phyloP scores from a whole-genome alignment of 2,329 filamentous ascomycete species.

The Colletotrichum sp. region DNA sequence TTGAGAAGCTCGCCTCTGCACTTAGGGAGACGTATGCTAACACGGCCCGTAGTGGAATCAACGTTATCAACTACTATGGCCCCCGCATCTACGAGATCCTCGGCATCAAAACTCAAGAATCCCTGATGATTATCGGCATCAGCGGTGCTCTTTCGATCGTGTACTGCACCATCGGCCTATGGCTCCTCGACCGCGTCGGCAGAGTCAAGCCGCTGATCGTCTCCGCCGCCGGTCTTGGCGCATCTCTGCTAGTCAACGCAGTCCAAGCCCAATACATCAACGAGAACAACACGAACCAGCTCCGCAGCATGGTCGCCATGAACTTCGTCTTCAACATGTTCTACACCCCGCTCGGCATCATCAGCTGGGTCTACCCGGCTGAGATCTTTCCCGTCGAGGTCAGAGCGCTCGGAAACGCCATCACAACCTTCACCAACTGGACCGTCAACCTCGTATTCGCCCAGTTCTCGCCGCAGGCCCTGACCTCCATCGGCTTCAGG shows the following conservation, averaged over 20 bases:
- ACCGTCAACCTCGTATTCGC: conserved; percentile 47
- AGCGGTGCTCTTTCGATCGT: conserved; percentile 53
- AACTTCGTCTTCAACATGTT: conserved; percentile 38
- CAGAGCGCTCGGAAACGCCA: conserved; percentile 31
- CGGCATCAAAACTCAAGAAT: conserved; percentile 45
- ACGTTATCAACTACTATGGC: conserved; percentile 44
- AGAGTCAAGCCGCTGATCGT: conserved; percentile 53
- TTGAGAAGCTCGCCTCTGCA: not conserved
- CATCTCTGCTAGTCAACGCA: conserved; percentile 30
- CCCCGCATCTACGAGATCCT: conserved; percentile 46
- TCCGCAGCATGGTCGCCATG: conserved; percentile 34
- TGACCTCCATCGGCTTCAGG: conserved; percentile 45
- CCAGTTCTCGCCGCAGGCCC: conserved; percentile 51
- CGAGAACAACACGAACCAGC: conserved; percentile 25
- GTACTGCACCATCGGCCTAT: conserved; percentile 51
- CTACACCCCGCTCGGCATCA: conserved; percentile 44
- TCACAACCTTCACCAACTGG: conserved; percentile 35
- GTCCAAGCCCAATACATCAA: conserved; percentile 30
- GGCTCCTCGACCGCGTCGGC: conserved; percentile 49
- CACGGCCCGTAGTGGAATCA: conserved; percentile 23
- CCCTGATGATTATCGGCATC: conserved; percentile 56
- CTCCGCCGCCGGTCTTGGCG: conserved; percentile 32
- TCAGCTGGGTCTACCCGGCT: conserved; percentile 42
- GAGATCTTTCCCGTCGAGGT: conserved; percentile 44
- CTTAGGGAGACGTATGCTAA: not conserved